These are phyloP conservation scores for Tribonema minus DNA, from an alignment of 108 stramenopile species.

Conservation along the genomic window DNA sequence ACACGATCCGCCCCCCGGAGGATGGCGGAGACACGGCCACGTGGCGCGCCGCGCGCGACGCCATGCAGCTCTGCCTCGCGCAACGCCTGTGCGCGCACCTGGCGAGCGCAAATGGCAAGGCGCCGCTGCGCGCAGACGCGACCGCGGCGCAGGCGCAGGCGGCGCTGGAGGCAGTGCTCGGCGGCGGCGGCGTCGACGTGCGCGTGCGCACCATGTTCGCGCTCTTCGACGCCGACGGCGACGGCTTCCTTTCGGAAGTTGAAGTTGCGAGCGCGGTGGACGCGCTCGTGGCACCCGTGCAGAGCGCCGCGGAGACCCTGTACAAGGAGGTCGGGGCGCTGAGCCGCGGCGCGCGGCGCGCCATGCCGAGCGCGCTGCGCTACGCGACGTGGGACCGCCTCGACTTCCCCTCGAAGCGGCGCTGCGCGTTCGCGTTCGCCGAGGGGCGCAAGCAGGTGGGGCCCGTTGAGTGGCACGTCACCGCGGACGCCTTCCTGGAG, in stretches of 20 bases:
- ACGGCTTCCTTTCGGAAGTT: conserved; percentile 11
- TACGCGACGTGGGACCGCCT: conserved; percentile 18
- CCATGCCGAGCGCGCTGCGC: conserved; percentile 16
- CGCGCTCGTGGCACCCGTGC: not conserved
- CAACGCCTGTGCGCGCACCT: too few relatives aligned
- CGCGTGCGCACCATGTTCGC: conserved; percentile 22
- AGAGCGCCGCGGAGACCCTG: not conserved
- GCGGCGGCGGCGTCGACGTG: too few relatives aligned
- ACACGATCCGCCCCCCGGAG: too few relatives aligned
- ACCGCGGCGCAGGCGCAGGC: too few relatives aligned
- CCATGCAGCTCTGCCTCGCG: too few relatives aligned
- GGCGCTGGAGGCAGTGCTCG: too few relatives aligned
- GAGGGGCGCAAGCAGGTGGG: conserved; percentile 29
- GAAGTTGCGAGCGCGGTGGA: conserved; percentile 8
- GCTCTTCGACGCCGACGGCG: conserved; percentile 23
- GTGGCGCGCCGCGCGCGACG: too few relatives aligned
- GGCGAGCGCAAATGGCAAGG: too few relatives aligned
- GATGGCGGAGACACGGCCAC: too few relatives aligned
- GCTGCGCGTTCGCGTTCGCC: conserved; percentile 24
- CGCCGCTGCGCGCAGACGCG: too few relatives aligned
- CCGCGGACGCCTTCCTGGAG: conserved; percentile 18
- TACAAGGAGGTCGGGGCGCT: conserved; percentile 13
- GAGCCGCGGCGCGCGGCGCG: conserved; percentile 2
- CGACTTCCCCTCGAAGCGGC: conserved; percentile 15
- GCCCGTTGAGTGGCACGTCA: conserved; percentile 12